Percentiles rank a stretch among this genome's conserved stretches.
Conservation (phyloP, 305 asterid species). For the Stenogyne calaminthoides region DNA sequence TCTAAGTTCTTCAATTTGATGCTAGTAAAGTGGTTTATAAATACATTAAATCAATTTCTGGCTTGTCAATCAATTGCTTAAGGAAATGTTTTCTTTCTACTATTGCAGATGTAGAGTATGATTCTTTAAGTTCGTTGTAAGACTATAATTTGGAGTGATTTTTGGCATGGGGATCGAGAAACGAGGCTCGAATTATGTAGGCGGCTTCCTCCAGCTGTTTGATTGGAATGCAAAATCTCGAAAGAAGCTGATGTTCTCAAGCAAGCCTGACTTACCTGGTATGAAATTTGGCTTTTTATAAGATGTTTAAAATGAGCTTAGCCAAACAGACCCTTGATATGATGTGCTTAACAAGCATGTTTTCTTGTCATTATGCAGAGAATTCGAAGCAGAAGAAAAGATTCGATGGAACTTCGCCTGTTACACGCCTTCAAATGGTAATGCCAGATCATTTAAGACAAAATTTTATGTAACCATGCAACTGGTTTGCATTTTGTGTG, state of each 20-base stretch:
- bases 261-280: conserved; percentile 71
- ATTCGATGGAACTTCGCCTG: conserved; percentile 60
- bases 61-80: not conserved
- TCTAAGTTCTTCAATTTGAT: not conserved
- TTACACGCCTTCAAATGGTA: conserved; percentile 64
- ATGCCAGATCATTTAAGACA: conserved; percentile 15
- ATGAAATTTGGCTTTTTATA: not conserved
- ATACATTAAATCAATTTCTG: not conserved
- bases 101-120: conserved; percentile 44
- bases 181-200: conserved; percentile 69
- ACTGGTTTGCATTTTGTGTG: not conserved
- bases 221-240: conserved; percentile 94
- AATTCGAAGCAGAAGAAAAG: conserved; percentile 74
- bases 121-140: conserved; percentile 23
- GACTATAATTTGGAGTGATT: conserved; percentile 29
- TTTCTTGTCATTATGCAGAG: conserved; percentile 44
- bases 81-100: conserved; percentile 20
- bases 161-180: conserved; percentile 66
- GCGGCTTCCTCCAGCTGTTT: conserved; percentile 80
- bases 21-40: not conserved
- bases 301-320: not conserved
- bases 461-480: too few relatives aligned
- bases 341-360: not conserved
- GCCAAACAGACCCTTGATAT: not conserved
- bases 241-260: conserved; percentile 69